Base-by-base conservation (phyloP, 805 yeast species). In the Ascoidea tarda region DNA sequence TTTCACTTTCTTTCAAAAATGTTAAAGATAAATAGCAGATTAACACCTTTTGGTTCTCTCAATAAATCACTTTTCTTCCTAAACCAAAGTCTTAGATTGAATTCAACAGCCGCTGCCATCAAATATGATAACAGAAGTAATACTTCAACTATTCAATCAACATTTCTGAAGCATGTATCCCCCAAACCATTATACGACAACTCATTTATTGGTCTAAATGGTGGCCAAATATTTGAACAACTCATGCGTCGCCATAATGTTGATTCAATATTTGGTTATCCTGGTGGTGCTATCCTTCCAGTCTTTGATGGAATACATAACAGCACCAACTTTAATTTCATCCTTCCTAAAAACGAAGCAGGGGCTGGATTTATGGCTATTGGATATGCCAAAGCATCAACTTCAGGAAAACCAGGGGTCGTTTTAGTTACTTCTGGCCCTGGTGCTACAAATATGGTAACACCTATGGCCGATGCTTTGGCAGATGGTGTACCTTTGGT, bases 301-400 rank as follows among this genome's bases (percentile, higher is more conserved):
- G 99, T 93, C 32, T 93, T 85, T 65, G 99, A 93, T 66, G 98
- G 98, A 59, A 93, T 93, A 60, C 87, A 84, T 75, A 85, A 91
- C 72, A 86, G 96, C 21, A 81, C 83, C 53, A 79, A 85, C 63
- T 91, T 93, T 76, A 80, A 83, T 60, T 93, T 93, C 65, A 87
- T 93, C 53, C 73, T 93, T 58, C 99, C 99, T 50, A 79, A 95
- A 63, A 98, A 93, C 68, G 99, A 93, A 70, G 99, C 93, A 71
- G 99, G 99, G 67, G 99, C 98, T 16, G 99, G 99, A 51, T 99
- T 93, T 70, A 93, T 93, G 98, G 99, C 99, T 53, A 97, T 93
- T 72, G 99, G 99, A 55, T 93, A 93, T 61, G 97, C 99, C 53
- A 78, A 95, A 60, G 99, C 96, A 46, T 71, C 81, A 16, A 69